Evolutionary conservation across 225 moss, liverwort and hornwort genomes (phyloP), one percentile per base, ranked within the genome.

Genomic region (Pseudoscleropodium purum): DNA sequence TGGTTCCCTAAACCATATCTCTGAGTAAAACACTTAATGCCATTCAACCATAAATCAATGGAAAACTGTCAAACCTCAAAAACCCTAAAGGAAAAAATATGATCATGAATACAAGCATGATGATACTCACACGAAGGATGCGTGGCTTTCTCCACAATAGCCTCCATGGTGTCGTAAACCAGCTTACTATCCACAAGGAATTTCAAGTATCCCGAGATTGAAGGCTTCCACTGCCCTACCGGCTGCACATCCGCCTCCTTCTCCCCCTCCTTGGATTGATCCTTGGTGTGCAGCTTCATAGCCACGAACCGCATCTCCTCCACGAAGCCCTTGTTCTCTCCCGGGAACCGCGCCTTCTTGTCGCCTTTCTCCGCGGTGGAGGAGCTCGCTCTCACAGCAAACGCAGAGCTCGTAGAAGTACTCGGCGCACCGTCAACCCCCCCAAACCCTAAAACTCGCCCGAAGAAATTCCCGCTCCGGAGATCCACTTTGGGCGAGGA

Each of bases 221-320:
- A 75, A 31, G 99, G 97, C 49, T 95, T 78, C 99, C 99, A 99
- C 95, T 99, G 93, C n/a, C 91, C 94, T 15, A 99, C 93, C 12
- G 99, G 99, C 91, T 96, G 95, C 75, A 94, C 95, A 43, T 95
- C 95, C 7, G 93, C 95, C 89, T 92, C 81, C 94, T 95, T 96
- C 94, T 95, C 99, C 36, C 99, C 99, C 63, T 99, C 99, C 92
- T 97, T 99, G 56, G 97, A 84, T 76, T 99, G 99, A 89, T 97
- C 97, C 91, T 95, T 97, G 20, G 99, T 99, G 89, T 99, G 99
- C 93, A 99, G 87, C 88, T 95, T 96, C 99, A 99, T 99, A 75
- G 99, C 97, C 84, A 99, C 99, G 56, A 99, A 99, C 54, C 99
- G 94, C 99, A 99, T 99, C 91, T 99, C 99, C 82, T 99, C 99